A percentile compares a stretch with the other conserved stretches of the same genome.
Conservation (phyloP, 1,284 basidiomycete species). For the Gymnopus androsaceus region DNA sequence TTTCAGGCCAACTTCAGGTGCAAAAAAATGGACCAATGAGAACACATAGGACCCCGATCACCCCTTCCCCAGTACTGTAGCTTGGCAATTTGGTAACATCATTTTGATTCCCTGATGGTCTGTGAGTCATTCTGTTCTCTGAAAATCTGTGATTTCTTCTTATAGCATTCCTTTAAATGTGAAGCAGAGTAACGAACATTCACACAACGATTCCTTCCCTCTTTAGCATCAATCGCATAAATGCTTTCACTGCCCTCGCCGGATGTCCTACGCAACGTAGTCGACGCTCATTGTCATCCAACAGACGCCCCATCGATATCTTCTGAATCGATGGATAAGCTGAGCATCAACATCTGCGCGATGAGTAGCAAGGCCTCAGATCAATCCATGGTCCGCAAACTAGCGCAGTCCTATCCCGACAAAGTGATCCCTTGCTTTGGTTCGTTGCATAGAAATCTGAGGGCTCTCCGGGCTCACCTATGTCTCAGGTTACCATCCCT, state of each 20-base stretch:
- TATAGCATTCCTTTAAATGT: background rate
- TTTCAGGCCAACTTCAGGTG: background rate
- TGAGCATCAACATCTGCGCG: conserved; percentile 68
- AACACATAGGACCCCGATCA: background rate
- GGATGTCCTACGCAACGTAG: conserved; percentile 60
- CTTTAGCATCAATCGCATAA: background rate
- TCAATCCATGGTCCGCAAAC: conserved; percentile 61
- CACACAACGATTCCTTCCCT: background rate
- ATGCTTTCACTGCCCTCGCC: conserved; percentile 25
- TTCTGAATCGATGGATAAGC: conserved; percentile 45
- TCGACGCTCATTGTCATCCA: conserved; percentile 82
- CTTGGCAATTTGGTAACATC: too few relatives aligned
- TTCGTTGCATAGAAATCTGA: conserved; percentile 35
- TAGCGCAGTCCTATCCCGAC: conserved; percentile 58
- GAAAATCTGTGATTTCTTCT: background rate
- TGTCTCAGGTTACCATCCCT: conserved; percentile 75
- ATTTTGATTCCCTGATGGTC: too few relatives aligned
- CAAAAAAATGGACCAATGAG: background rate
- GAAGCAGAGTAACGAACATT: too few relatives aligned
- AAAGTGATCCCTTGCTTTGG: conserved; percentile 79
- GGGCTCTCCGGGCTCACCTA: conserved; percentile 11
- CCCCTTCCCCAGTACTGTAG: too few relatives aligned
- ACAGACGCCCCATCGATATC: conserved; percentile 59
- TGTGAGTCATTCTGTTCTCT: too few relatives aligned
- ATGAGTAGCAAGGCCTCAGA: conserved; percentile 70